Conservation (phyloP, 495 filamentous ascomycete species). For the Xylaria bambusicola region DNA sequence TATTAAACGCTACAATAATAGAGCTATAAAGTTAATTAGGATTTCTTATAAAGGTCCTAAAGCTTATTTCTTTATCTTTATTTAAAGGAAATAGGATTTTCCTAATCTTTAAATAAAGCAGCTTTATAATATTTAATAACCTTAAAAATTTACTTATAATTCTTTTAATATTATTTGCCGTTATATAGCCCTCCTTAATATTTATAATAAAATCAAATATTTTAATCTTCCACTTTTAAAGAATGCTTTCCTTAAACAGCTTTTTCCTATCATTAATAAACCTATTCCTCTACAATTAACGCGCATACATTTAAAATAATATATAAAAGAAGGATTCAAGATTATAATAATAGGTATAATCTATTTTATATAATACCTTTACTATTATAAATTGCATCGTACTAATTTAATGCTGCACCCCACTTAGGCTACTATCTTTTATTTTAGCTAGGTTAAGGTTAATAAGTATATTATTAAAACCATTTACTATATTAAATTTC, state of each 20-base stretch:
- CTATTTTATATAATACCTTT: slow-evolving; percentile 29
- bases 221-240: slow-evolving; percentile 24
- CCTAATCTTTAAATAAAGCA: slow-evolving; percentile 16
- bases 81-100: background rate
- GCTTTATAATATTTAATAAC: background rate
- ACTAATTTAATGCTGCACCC: slow-evolving; percentile 5
- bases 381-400: slow-evolving; percentile 33
- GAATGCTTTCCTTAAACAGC: slow-evolving; percentile 20
- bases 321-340: slow-evolving; percentile 25
- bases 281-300: slow-evolving; percentile 30
- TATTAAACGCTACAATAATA: slow-evolving; percentile 2
- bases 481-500: slow-evolving; percentile 12
- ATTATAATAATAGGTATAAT: slow-evolving; percentile 36
- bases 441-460: slow-evolving; percentile 37
- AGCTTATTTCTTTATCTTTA: background rate
- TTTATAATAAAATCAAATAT: slow-evolving; percentile 23
- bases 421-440: slow-evolving; percentile 15
- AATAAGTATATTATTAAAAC: slow-evolving; percentile 36
- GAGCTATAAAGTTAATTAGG: background rate
- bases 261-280: slow-evolving; percentile 17
- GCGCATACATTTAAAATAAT: slow-evolving; percentile 31
- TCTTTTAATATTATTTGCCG: background rate
- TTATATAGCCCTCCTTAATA: slow-evolving; percentile 12
- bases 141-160: background rate
- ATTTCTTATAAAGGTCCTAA: slow-evolving; percentile 1